Base-by-base conservation (phyloP, 805 yeast species). In the Candida oleophila region DNA sequence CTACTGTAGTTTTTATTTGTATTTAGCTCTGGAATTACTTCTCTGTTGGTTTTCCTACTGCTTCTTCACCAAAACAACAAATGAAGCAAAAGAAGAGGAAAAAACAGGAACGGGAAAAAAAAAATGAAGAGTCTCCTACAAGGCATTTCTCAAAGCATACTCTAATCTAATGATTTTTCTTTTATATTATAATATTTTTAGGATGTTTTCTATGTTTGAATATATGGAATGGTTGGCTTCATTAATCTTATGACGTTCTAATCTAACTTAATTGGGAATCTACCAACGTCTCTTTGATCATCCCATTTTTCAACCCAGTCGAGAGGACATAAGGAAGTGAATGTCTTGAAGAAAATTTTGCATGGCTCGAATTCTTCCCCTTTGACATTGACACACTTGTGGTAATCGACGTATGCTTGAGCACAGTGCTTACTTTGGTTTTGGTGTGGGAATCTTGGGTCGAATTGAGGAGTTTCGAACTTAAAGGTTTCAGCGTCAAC, bases 351-450 rank as follows among this genome's bases (percentile, higher is more conserved):
- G 78, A 94, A 94, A 61, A 88, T 91, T 74, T 90, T 81, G 75
- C 99, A 94, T 65, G 98, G 98, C 62, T 91, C 96, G 66, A 94
- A 94, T 52, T 91, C 98, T 76, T 92, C 97, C 66, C 99, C 99
- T 77, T 92, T 92, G 57, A 91, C 89, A 64, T 84, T 87, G 68
- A 94, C 82, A 79, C 99, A 94, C 74, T 90, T 91, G 85, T 87
- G 94, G 83, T 92, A 94, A 74, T 94, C 99, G 64, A 94, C 89
- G 77, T 92, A 94, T 60, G 92, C 81, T 78, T 92, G 97, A 84
- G 92, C 95, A 80, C 98, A 94, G 80, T 92, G 97, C 77, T 87
- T 90, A 63, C 97, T 89, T 76, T 92, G 99, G 83, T 92, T 92
- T 73, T 84, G 91, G 79, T 89, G 83, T 58, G 99, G 98, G 83